Evolutionary conservation across 2,329 filamentous ascomycete species (phyloP), one percentile per base, ranked within the genome.

Genomic region (Arthrinium phaeospermum): DNA sequence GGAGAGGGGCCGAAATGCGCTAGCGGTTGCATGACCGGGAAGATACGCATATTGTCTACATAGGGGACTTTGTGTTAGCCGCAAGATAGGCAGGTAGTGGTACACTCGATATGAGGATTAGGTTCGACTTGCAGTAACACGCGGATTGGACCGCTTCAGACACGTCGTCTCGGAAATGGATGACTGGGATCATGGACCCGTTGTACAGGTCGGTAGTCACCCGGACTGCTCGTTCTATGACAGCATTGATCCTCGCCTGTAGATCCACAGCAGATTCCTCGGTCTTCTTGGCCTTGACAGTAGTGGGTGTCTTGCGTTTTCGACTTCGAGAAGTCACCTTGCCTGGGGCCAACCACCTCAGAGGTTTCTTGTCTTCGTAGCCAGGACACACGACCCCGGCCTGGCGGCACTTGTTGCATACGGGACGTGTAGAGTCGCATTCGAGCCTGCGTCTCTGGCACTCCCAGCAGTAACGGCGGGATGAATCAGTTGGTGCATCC

Each of bases 341-440:
- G 5, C 82, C 82, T 1, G 82, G 81, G n/a, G 80, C 78, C 7
- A 85, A 76, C 82, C 83, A 85, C 27, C 77, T 82, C n/a, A 81
- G 73, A 19, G 82, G 83, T 74, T 82, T 80, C 70, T 76, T 79
- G 70, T 83, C 79, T 34, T 78, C 78, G 74, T 83, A 85, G 3
- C 83, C 83, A 3, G 83, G 83, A 69, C 83, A 85, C 4, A 79
- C 77, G 12, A 82, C 79, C 8, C 80, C 80, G 5, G 76, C 75
- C 0, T 68, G 72, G 30, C 77, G 76, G 71, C 83, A 85, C 71
- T 81, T 81, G 46, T 79, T 81, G 75, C 83, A 85, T 45, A 77
- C 75, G 3, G 83, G 82, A 10, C 72, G 77, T 22, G 74, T 75
- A 22, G 79, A 80, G 73, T 85, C 83, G 73, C 83, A 85, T n/a